Conservation (phyloP, 768 basidiomycete species). For the Tubosaeta sp. region DNA sequence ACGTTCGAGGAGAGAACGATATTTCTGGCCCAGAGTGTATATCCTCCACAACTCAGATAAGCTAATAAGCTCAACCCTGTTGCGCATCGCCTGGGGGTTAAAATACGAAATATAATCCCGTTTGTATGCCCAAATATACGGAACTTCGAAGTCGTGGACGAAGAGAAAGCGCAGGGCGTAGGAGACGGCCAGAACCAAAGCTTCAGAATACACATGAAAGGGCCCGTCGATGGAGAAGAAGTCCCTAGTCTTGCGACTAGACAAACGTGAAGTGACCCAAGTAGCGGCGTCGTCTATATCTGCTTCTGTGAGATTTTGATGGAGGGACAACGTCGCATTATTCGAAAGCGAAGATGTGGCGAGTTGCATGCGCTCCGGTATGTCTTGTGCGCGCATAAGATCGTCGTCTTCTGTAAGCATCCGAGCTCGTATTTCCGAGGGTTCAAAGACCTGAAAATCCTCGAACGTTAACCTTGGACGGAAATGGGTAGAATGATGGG, state of each 20-base stretch:
- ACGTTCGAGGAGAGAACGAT: constrained; percentile 79
- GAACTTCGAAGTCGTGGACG: constrained; percentile 86
- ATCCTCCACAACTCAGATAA: constrained; percentile 89
- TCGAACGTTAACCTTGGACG: constrained; percentile 2
- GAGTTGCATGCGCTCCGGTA: constrained; percentile 95
- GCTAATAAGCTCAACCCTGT: constrained; percentile 67
- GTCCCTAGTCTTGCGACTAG: constrained; percentile 62
- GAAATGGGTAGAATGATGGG: constrained; percentile 4
- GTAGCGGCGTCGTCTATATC: constrained; percentile 78
- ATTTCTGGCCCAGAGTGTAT: constrained; percentile 83
- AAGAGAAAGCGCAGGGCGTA: constrained; percentile 79
- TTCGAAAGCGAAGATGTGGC: constrained; percentile 78
- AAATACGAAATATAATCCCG: constrained; percentile 86
- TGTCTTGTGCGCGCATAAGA: constrained; percentile 82
- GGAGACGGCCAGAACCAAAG: constrained; percentile 76
- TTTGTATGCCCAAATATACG: constrained; percentile 92
- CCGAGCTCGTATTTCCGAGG: constrained; percentile 87
- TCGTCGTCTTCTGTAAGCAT: constrained; percentile 93
- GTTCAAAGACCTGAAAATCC: constrained; percentile 83
- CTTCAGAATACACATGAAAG: constrained; percentile 54
- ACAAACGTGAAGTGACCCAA: constrained; percentile 83
- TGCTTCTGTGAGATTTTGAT: constrained; percentile 60
- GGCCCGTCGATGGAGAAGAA: constrained; percentile 67
- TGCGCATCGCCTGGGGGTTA: constrained; percentile 58
- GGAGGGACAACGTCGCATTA: constrained; percentile 54